Evolutionary conservation across 2,329 filamentous ascomycete species (phyloP).

Genomic region (Aspergillus niger): DNA sequence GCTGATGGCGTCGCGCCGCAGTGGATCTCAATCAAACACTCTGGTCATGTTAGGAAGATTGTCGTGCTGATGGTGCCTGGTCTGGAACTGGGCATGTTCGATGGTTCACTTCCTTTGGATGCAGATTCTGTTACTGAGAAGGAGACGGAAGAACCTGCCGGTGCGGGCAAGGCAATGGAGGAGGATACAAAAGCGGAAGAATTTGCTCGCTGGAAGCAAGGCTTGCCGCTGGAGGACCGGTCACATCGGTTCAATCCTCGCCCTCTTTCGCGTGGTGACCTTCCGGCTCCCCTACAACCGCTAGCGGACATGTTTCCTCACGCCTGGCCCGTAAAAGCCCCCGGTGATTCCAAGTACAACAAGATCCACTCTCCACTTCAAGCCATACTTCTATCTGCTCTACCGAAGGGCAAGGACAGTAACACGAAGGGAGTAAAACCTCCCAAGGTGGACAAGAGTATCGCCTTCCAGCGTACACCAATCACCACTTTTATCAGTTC

Average conservation of each 20-base stretch:
- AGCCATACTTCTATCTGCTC: conserved; percentile 75
- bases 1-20: conserved; percentile 64
- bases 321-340: conserved; percentile 84
- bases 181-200: conserved; percentile 30
- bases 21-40: conserved; percentile 63
- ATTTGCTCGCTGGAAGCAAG: conserved; percentile 44
- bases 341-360: conserved; percentile 78
- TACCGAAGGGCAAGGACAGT: conserved; percentile 69
- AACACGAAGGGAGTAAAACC: conserved; percentile 62
- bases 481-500: conserved; percentile 77
- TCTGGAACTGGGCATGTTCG: conserved; percentile 87
- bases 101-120: conserved; percentile 54
- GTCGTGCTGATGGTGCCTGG: conserved; percentile 92
- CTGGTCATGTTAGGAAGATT: conserved; percentile 65
- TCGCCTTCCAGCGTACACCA: conserved; percentile 74
- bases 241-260: conserved; percentile 39
- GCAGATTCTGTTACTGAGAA: conserved; percentile 21
- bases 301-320: conserved; percentile 82
- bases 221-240: conserved; percentile 36
- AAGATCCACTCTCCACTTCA: conserved; percentile 85
- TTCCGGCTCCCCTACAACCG: conserved; percentile 59
- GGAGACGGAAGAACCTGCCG: conserved; percentile 4
- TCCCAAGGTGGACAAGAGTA: conserved; percentile 64
- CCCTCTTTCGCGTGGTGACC: conserved; percentile 29
- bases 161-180: conserved; percentile 21